These are phyloP conservation scores for Smallanthus sonchifolius DNA, from an alignment of 129 eudicot genomes.

Conservation along the genomic window DNA sequence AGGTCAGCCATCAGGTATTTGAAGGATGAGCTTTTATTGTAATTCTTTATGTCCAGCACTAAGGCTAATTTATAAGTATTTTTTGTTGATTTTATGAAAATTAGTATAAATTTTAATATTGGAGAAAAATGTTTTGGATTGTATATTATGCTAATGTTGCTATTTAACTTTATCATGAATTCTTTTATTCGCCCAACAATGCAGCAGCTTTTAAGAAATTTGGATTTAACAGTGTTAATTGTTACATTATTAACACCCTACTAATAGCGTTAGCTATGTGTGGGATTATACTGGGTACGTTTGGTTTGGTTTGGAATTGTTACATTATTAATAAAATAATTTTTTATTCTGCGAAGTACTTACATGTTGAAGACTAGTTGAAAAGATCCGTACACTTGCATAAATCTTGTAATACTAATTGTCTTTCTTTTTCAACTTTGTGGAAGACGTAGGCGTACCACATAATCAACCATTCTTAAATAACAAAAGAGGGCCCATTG, in stretches of 20 bases:
- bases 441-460: slow-evolving; percentile 28
- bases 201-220: not conserved
- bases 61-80: slow-evolving; percentile 3
- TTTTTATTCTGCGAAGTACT: not conserved
- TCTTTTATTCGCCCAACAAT: not conserved
- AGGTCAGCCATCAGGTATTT: slow-evolving; percentile 45
- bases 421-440: not conserved
- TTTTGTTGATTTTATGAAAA: not conserved
- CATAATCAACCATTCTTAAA: slow-evolving; percentile 31
- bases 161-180: not conserved
- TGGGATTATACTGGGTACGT: too few relatives aligned
- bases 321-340: not conserved
- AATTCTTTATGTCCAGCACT: not conserved
- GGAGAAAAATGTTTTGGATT: not conserved
- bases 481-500: slow-evolving; percentile 38
- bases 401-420: slow-evolving; percentile 16
- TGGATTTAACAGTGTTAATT: not conserved
- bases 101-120: not conserved
- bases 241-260: too few relatives aligned
- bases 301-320: too few relatives aligned
- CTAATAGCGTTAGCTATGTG: too few relatives aligned
- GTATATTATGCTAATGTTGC: not conserved
- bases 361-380: not conserved
- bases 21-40: slow-evolving; percentile 4
- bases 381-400: not conserved